Evolutionary conservation across 2,329 filamentous ascomycete species (phyloP), one percentile per base, ranked within the genome.

Genomic region (Samsoniella hepiali): DNA sequence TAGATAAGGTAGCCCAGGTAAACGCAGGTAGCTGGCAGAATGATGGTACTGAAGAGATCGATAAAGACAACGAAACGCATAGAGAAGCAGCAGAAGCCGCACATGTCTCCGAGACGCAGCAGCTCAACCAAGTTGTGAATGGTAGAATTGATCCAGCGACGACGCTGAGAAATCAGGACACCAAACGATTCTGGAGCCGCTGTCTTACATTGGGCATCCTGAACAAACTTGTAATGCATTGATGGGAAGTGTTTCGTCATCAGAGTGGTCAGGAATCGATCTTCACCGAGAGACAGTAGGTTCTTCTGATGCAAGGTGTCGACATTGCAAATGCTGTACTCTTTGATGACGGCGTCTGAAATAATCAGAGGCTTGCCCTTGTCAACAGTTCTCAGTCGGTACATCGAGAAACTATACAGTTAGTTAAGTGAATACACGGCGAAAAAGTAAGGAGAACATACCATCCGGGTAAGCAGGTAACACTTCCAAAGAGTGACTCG

Each of bases 131-230:
- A 77, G 75, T 99, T 99, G 82, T 99, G 95, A 66, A 99, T 90
- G 10, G 95, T 99, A 1, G 95, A 98, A 79, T 99, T 99, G 77
- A 99, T 99, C 95, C 95, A 99, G 75, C 95, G 90, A 81, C 95
- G 93, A 83, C 95, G 89, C 75, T 99, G 95, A n/a, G 95, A 99
- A 38, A 99, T 82, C 69, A 99, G 79, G 70, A 99, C 92, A 72
- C 88, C 91, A 91, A 93, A 99, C 31, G 90, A 91, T 72, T 98
- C 93, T 2, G 95, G 95, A 1, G 95, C 95, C 50, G 94, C 94
- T 1, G 95, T 99, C 72, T 91, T 89, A 69, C 93, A 96, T 75
- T 93, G 95, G 8, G 95, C 95, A 76, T 97, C 92, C 0, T 93
- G 87, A 59, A 97, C 85, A 75, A 98, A 99, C 77, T 98, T 99